Base-by-base conservation (phyloP, 2,329 filamentous ascomycete species). In the Rutstroemia sp. region DNA sequence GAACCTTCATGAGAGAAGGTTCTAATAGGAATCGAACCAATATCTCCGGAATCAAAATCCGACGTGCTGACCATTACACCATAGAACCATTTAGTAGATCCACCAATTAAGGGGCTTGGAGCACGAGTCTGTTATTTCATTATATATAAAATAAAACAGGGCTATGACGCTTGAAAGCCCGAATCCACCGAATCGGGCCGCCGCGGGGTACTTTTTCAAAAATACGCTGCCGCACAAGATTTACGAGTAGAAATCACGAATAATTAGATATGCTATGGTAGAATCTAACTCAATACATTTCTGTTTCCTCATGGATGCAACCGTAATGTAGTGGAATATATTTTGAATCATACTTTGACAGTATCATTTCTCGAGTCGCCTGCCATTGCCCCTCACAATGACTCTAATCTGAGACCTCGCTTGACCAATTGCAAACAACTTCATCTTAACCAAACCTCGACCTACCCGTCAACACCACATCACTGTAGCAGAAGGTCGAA, bases 21-120 rank as follows among this genome's bases (percentile, higher is more conserved):
- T 44, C 52, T 50, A 56, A 56, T 56, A 56, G 54, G 54, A 56
- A 56, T 56, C 54, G 54, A 56, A 56, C 54, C 54, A 56, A 56
- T 56, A 23, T 23, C 23, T 23, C 23, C 23, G 23, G 23, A 23
- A 23, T 23, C 23, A 23, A 23, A 23, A 23, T 56, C 54, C 21
- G 21, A 30, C 21, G 48, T 56, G 54, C 54, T 56, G 30, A 56
- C 54, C 54, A 51, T 56, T 56, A 56, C 54, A 55, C 52, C 52
- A 55, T 55, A 44, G 52, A 37, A 19, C 46, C 25, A 46, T 46
- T 23, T 19, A 46, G 9, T 25, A 23, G 9, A 14, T 46, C 17
- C 21, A 41, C 38, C 38, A 16, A 41, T 46, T 46, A 25, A 23
- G 17, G 21, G 21, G 23, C 12, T 23, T 46, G 44, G n/a, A 27